Evolutionary conservation across 2,329 filamentous ascomycete species (phyloP).

Genomic region (Eurotiales sp.): DNA sequence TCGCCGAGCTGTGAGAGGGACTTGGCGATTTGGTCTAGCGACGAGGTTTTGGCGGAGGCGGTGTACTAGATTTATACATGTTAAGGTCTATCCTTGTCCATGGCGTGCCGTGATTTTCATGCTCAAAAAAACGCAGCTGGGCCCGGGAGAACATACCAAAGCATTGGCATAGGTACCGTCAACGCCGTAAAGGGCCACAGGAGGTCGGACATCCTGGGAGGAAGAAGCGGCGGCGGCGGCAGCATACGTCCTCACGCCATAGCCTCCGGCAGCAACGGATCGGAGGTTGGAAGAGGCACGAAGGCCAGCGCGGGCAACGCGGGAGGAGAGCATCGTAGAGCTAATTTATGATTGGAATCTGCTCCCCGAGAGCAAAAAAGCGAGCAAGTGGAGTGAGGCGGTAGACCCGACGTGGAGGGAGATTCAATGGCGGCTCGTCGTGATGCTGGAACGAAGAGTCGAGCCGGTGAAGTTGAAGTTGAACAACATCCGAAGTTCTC

Average conservation of each 20-base stretch:
- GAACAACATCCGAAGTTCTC: constrained; percentile 15
- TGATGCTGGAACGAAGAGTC: no score
- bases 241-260: constrained; percentile 68
- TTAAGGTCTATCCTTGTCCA: no score
- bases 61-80: constrained; percentile 83
- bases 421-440: constrained; percentile 3
- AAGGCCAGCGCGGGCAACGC: constrained; percentile 51
- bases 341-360: no score
- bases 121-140: no score
- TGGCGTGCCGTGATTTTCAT: no score
- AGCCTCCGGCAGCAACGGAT: constrained; percentile 39
- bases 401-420: not conserved
- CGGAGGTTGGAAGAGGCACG: constrained; percentile 49
- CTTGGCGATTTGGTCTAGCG: constrained; percentile 80
- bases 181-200: constrained; percentile 87
- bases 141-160: constrained; percentile 84
- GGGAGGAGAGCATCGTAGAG: constrained; percentile 56
- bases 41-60: constrained; percentile 80
- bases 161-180: constrained; percentile 98
- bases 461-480: constrained; percentile 9
- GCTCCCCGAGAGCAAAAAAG: no score
- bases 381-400: not conserved
- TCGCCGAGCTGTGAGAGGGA: constrained; percentile 68
- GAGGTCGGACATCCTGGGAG: constrained; percentile 72
- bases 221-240: constrained; percentile 48